Evolutionary conservation across 208 protist genomes (phyloP), one percentile per base, ranked within the genome.

Genomic region (Leishmania amazonensis): DNA sequence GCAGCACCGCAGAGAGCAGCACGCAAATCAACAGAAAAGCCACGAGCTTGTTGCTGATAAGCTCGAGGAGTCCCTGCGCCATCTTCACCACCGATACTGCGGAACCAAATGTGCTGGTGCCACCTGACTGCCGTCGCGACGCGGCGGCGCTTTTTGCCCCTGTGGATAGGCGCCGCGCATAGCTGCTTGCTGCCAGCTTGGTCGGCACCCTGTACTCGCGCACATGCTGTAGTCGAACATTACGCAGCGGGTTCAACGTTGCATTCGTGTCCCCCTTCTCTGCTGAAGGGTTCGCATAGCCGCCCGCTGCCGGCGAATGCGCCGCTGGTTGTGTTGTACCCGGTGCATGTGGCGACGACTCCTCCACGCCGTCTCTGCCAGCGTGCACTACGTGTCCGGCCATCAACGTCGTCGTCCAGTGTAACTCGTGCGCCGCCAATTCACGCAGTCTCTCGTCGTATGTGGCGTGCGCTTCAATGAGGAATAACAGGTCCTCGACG

Each of bases 391-490:
- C 64, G 17, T 60, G 76, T 21, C 58, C 11, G 2, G 76, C 17
- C 78, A 79, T 68, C n/a, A 84, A 64, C n/a, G 81, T 83, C 31
- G 53, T 45, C 73, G 68, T 7, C 91, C 92, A 96, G n/a, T 83
- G n/a, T 49, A 92, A 58, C 79, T 97, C 92, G 35, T 91, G 83
- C 62, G n/a, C 68, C 0, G 86, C 85, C 13, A 96, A 45, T 31
- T 80, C 67, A 17, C 87, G 87, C 72, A 97, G 71, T 42, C 87
- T 88, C 3, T 53, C 68, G 40, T 95, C 86, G 80, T 91, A 96
- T 38, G 74, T 83, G 5, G 93, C 86, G 81, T 97, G 94, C 73
- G 93, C 76, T 31, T 94, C 88, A 13, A 97, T 40, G n/a, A 97
- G 84, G 79, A 97, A 97, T n/a, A 85, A 49, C 35, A 97, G 86